These are phyloP conservation scores for Zychaea mexicana DNA, from an alignment of 371 early-diverging fungal species.

Conservation along the genomic window DNA sequence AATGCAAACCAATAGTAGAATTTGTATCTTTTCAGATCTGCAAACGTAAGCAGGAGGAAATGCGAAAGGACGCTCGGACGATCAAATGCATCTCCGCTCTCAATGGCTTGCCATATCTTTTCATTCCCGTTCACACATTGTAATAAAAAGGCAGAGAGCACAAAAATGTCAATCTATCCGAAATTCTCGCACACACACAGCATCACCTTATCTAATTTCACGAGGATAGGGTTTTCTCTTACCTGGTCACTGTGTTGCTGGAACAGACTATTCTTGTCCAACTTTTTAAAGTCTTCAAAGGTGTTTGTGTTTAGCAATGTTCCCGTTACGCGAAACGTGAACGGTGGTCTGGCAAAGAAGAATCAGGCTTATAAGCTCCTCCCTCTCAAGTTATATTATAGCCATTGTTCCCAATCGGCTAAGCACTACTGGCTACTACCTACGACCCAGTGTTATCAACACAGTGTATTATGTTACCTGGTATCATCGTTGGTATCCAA, in stretches of 20 bases:
- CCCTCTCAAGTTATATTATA: too few species aligned
- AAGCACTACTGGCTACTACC: too few species aligned
- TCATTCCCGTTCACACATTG: neutral
- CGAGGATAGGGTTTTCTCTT: too few species aligned
- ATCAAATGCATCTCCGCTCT: slow-evolving; percentile 60
- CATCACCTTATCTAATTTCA: too few species aligned
- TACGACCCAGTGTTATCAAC: too few species aligned
- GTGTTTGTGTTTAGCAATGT: slow-evolving; percentile 86
- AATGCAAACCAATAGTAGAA: slow-evolving; percentile 94
- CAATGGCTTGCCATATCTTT: slow-evolving; percentile 72
- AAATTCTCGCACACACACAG: too few species aligned
- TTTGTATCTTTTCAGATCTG: slow-evolving; percentile 91
- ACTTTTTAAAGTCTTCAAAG: slow-evolving; percentile 81
- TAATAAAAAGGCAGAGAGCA: too few species aligned
- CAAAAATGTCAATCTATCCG: too few species aligned
- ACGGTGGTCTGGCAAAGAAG: slow-evolving; percentile 52
- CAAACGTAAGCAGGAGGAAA: slow-evolving; percentile 83
- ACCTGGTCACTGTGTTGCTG: slow-evolving; percentile 48
- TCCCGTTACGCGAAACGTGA: slow-evolving; percentile 57
- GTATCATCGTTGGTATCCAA: slow-evolving; percentile 22
- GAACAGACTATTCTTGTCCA: slow-evolving; percentile 78
- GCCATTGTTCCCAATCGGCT: neutral
- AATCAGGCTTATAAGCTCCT: too few species aligned
- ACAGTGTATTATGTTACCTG: slow-evolving; percentile 32
- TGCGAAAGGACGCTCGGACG: slow-evolving; percentile 63